Percentiles rank a stretch among this genome's conserved stretches.
phyloP scores from a whole-genome alignment of 345 rosid species.

The Combretum micranthum region DNA sequence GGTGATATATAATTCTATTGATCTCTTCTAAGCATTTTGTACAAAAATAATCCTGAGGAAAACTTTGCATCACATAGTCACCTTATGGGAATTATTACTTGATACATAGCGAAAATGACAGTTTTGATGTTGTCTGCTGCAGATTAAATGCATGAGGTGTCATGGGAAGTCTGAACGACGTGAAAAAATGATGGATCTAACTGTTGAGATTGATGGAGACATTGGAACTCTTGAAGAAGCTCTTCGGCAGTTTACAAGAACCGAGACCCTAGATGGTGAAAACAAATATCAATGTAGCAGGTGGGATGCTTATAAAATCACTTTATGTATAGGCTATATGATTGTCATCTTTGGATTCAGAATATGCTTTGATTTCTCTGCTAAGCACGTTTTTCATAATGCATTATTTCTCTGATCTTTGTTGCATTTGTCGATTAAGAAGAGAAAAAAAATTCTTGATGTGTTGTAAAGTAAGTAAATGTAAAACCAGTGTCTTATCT shows the following conservation, averaged over 20 bases:
- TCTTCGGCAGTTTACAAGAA: constrained; percentile 68
- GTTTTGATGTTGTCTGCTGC: constrained; percentile 1
- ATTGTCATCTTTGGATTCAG: too few relatives aligned
- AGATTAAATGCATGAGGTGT: constrained; percentile 89
- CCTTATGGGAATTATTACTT: too few relatives aligned
- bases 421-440: too few relatives aligned
- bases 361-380: too few relatives aligned
- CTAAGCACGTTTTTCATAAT: too few relatives aligned
- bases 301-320: constrained; percentile 23
- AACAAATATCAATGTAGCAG: constrained; percentile 82
- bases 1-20: constrained; percentile 13
- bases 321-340: not conserved
- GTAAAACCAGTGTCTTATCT: too few relatives aligned
- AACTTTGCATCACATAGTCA: too few relatives aligned
- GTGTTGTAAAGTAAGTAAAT: too few relatives aligned
- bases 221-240: constrained; percentile 85
- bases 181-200: constrained; percentile 96
- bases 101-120: too few relatives aligned
- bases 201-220: constrained; percentile 94
- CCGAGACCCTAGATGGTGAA: constrained; percentile 74
- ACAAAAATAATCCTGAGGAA: too few relatives aligned
- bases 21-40: not conserved
- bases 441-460: too few relatives aligned
- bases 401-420: too few relatives aligned
- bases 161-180: constrained; percentile 66